Percentiles rank a stretch among this genome's conserved stretches.
Evolutionary conservation across 2,329 filamentous ascomycete genomes (phyloP).

Genomic region (Colletotrichum sp.): DNA sequence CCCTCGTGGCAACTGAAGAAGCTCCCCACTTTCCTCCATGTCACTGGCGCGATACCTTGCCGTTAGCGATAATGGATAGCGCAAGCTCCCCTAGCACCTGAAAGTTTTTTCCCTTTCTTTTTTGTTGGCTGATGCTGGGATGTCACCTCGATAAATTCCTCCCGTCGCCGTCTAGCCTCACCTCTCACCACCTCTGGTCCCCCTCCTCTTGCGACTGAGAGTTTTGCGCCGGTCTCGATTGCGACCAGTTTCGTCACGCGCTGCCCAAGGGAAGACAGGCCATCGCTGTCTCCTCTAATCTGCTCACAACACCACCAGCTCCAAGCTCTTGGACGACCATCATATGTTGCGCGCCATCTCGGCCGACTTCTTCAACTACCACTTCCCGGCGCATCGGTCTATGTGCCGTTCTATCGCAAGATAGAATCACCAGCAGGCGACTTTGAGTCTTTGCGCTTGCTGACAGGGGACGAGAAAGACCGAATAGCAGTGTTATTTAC

Average conservation of each 20-base stretch:
- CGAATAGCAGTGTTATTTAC: conserved; percentile 28
- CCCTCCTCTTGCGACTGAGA: neutral
- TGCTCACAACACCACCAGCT: neutral
- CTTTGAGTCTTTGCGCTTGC: conserved; percentile 73
- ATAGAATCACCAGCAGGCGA: conserved; percentile 60
- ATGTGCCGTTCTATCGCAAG: conserved; percentile 46
- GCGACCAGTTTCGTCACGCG: neutral
- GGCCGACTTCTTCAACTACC: conserved; percentile 16
- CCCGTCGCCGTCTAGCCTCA: neutral
- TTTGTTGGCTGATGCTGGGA: neutral
- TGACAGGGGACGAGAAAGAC: conserved; percentile 63
- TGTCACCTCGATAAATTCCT: conserved; percentile 6
- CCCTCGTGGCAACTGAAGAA: conserved; percentile 10
- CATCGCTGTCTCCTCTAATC: neutral
- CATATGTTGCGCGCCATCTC: conserved; percentile 13
- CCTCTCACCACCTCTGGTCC: neutral
- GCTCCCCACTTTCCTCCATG: conserved; percentile 3
- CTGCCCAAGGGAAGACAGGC: neutral
- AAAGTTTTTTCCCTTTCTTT: neutral
- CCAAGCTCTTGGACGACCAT: neutral
- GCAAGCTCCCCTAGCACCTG: conserved; percentile 4
- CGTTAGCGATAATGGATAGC: neutral
- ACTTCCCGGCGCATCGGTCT: conserved; percentile 37
- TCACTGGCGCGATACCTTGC: neutral
- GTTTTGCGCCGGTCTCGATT: neutral